Evolutionary conservation across 139 green algal genomes (phyloP), one percentile per base, ranked within the genome.

Genomic region (Tetradesmus lagerheimii): DNA sequence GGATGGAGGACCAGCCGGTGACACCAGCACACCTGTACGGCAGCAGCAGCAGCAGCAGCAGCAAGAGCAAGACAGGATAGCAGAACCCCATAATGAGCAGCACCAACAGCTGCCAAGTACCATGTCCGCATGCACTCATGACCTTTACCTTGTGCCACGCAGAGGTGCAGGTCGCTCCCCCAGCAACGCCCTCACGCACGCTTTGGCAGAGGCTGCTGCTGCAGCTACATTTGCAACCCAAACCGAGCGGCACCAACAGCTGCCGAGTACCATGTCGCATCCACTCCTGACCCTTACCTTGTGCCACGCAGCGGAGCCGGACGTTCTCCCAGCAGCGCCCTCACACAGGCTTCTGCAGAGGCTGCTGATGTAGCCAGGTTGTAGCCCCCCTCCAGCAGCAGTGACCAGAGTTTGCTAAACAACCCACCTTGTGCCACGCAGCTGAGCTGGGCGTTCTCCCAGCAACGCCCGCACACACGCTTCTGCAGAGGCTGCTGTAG

Each of bases 341-440:
- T 89, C 80, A 96, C 23, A 74, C 93, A 95, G 3, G 92, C 93
- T 91, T 97, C 95, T 12, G 85, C 84, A 47, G 85, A 92, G 43
- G 79, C 92, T n/a, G 96, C 91, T 2, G 93, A 95, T 39, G 90
- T 89, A 8, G 66, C 35, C 83, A 97, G 92, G 85, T 95, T 94
- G 92, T 95, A 96, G 88, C 95, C 95, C 18, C 95, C 95, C 90
- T 95, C 93, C 43, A 95, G 88, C 85, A 95, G 6, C 85, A 97
- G 80, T 0, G 8, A 50, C 43, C 43, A 50, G 43, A n/a, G n/a
- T n/a, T n/a, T n/a, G n/a, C n/a, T n/a, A n/a, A n/a, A 6, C 45
- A 16, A 81, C 74, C 20, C 20, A 81, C 77, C 39, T 83, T 45
- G 34, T 83, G 76, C 37, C 76, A 15, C 27, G 39, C 41, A 66